Percentiles rank a stretch among this genome's conserved stretches.
phyloP scores from a whole-genome alignment of 345 rosid genomes.

The Salix exigua region DNA sequence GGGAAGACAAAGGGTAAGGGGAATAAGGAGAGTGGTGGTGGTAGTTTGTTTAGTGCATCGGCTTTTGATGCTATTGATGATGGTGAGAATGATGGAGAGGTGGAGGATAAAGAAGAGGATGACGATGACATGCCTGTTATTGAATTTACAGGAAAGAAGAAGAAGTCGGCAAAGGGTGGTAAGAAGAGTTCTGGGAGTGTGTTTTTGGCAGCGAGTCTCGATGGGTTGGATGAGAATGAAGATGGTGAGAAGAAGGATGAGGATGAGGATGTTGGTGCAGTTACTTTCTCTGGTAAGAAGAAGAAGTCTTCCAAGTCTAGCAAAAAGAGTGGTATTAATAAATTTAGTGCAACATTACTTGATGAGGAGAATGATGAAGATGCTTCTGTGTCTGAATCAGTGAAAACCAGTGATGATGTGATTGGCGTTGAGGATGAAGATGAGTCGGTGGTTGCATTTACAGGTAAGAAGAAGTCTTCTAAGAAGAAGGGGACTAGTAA shows the following conservation, averaged over 20 bases:
- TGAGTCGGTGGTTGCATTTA: constrained; percentile 31
- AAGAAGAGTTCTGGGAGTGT: constrained; percentile 29
- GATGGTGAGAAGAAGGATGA: constrained; percentile 31
- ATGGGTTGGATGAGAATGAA: constrained; percentile 32
- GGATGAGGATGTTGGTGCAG: constrained; percentile 25
- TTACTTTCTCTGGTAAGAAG: constrained; percentile 67
- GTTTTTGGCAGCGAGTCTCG: constrained; percentile 25
- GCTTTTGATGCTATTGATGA: constrained; percentile 52
- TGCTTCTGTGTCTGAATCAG: constrained; percentile 29
- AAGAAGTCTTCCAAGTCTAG: constrained; percentile 71
- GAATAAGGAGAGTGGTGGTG: constrained; percentile 26
- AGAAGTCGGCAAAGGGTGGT: constrained; percentile 46
- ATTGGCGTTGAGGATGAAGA: constrained; percentile 36
- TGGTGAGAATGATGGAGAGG: constrained; percentile 36
- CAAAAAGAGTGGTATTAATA: constrained; percentile 42
- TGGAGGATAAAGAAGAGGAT: constrained; percentile 22
- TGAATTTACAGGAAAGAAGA: constrained; percentile 39
- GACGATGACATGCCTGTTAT: constrained; percentile 39
- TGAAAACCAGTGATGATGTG: constrained; percentile 20
- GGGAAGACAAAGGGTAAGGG: constrained; percentile 54
- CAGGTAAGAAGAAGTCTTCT: constrained; percentile 72
- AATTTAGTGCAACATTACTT: constrained; percentile 50
- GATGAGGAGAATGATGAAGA: constrained; percentile 50
- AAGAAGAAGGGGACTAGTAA: constrained; percentile 52
- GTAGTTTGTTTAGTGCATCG: constrained; percentile 40